phyloP scores from a whole-genome alignment of 192 early-diverging fungal species.

The Linnemannia hyalina region DNA sequence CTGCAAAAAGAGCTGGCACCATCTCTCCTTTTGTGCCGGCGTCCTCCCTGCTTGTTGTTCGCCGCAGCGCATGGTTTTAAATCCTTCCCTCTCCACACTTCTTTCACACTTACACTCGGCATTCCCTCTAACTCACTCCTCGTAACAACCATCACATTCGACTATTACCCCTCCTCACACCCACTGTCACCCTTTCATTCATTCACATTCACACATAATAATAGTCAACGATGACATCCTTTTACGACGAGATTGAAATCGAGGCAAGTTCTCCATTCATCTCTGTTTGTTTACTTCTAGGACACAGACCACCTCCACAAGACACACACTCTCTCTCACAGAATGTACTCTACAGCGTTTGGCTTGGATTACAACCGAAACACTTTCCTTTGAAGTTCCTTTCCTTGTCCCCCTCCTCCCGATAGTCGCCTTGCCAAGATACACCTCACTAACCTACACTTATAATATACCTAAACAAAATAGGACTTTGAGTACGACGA shows the following conservation, averaged over 20 bases:
- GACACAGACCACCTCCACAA: constrained; percentile 1
- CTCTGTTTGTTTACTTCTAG: background rate
- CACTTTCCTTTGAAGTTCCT: background rate
- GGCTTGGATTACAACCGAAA: background rate
- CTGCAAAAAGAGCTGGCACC: background rate
- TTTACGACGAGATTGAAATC: constrained; percentile 76
- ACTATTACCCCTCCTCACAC: background rate
- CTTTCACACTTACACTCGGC: background rate
- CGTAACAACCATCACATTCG: background rate
- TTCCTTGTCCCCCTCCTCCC: background rate
- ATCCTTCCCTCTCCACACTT: background rate
- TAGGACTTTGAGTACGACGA: constrained; percentile 97
- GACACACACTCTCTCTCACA: background rate
- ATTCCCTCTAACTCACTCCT: background rate
- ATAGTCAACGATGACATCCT: constrained; percentile 55
- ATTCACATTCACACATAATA: background rate
- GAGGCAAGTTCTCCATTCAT: constrained; percentile 27
- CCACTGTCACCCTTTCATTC: background rate
- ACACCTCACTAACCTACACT: background rate
- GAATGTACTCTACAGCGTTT: too few relatives aligned
- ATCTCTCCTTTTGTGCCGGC: background rate
- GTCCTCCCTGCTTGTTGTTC: background rate
- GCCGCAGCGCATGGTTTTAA: constrained; percentile 2
- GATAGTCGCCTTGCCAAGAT: background rate
- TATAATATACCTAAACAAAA: background rate